These are phyloP conservation scores for Davidsoniella virescens DNA, from an alignment of 2,329 filamentous ascomycete species.

Conservation along the genomic window DNA sequence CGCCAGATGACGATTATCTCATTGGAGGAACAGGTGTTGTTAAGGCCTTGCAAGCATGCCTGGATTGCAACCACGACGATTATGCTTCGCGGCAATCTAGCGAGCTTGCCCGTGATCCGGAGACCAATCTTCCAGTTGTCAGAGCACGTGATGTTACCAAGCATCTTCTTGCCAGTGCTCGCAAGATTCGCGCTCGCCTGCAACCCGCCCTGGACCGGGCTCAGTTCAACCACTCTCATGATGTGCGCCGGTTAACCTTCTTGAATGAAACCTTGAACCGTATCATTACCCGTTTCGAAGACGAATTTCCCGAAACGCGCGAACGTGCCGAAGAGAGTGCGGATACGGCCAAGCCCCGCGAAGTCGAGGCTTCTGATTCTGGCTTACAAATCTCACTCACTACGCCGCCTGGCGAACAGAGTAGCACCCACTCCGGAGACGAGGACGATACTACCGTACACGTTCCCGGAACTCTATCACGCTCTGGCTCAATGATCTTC, in stretches of 20 bases:
- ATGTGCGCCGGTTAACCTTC: slow-evolving; percentile 71
- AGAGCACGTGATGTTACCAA: slow-evolving; percentile 89
- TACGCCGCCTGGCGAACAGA: slow-evolving; percentile 21
- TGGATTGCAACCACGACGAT: slow-evolving; percentile 47
- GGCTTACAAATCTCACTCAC: slow-evolving; percentile 17
- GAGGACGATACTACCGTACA: slow-evolving; percentile 33
- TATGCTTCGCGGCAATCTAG: slow-evolving; percentile 30
- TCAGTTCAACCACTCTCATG: slow-evolving; percentile 50
- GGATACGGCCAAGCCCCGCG: slow-evolving; percentile 3
- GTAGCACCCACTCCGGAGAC: slow-evolving; percentile 26
- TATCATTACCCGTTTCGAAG: slow-evolving; percentile 91
- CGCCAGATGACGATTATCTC: slow-evolving; percentile 85
- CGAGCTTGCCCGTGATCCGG: not conserved
- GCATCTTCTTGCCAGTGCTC: slow-evolving; percentile 68
- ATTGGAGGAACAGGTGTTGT: slow-evolving; percentile 91
- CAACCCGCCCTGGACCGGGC: slow-evolving; percentile 70
- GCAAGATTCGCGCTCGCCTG: slow-evolving; percentile 71
- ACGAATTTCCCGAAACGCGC: slow-evolving; percentile 80
- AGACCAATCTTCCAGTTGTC: slow-evolving; percentile 21
- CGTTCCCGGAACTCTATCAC: slow-evolving; percentile 25
- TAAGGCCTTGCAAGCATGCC: slow-evolving; percentile 78
- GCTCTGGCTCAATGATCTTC: slow-evolving; percentile 36
- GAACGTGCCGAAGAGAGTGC: not conserved
- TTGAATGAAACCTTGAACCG: slow-evolving; percentile 74
- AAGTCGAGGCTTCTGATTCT: slow-evolving; percentile 5